phyloP scores from a whole-genome alignment of 2,329 filamentous ascomycete species.

The Sclerotinia glacialis region DNA sequence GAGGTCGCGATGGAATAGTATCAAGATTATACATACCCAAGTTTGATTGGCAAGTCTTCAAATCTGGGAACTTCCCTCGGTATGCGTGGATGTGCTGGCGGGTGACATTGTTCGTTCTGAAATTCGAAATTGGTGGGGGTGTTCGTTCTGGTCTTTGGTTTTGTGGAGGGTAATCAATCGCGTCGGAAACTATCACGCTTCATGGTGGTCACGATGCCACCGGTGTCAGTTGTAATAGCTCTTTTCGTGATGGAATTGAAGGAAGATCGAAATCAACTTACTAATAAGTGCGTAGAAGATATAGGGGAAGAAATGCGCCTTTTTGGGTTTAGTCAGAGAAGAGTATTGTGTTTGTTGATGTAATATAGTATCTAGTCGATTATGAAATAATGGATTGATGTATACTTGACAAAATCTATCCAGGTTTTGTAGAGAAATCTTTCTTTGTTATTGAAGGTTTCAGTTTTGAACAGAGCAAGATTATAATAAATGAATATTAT shows the following conservation, averaged over 20 bases:
- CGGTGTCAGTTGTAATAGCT: not conserved
- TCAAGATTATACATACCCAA: not conserved
- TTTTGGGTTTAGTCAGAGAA: not conserved
- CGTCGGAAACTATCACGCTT: not conserved
- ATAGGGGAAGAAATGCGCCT: not conserved
- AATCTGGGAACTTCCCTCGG: accelerated
- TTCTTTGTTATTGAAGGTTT: not conserved
- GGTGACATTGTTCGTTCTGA: too few relatives aligned
- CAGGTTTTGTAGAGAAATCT: not conserved
- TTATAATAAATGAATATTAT: too few relatives aligned
- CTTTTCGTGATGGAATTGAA: accelerated
- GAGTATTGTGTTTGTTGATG: too few relatives aligned
- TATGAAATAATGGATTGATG: not conserved
- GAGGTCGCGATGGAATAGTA: not conserved
- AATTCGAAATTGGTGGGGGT: accelerated
- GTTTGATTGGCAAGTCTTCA: too few relatives aligned
- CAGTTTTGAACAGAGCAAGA: too few relatives aligned
- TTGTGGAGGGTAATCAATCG: not conserved
- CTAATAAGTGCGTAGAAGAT: not conserved
- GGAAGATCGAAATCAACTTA: not conserved
- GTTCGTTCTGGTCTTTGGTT: not conserved
- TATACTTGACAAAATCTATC: not conserved
- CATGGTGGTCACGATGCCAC: not conserved
- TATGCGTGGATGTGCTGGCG: not conserved
- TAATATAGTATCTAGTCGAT: not conserved